Conservation (phyloP, 2,329 filamentous ascomycete species). For the Diatrype stigma region DNA sequence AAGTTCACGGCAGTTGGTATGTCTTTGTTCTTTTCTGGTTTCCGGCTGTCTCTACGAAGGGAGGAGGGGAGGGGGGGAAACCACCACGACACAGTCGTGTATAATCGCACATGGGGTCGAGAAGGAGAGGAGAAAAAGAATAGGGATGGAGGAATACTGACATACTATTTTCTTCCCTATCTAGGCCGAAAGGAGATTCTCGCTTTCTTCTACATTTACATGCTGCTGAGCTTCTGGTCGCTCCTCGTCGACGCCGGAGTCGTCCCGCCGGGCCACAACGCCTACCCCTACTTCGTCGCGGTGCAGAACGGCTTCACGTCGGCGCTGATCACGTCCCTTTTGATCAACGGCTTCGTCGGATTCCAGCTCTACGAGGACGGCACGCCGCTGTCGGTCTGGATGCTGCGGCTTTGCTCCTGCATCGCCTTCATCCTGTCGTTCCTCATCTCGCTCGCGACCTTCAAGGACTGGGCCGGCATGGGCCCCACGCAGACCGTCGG, state of each 20-base stretch:
- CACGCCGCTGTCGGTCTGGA: slow-evolving; percentile 88
- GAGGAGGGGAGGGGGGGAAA: background rate
- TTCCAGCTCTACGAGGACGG: slow-evolving; percentile 99
- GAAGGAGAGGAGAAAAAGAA: background rate
- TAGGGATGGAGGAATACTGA: slow-evolving; percentile 8
- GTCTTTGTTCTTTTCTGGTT: slow-evolving; percentile 26
- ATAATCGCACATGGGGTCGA: too few species aligned
- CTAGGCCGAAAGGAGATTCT: slow-evolving; percentile 65
- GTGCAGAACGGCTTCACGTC: slow-evolving; percentile 81
- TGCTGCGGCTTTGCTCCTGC: slow-evolving; percentile 73
- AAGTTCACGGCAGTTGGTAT: slow-evolving; percentile 97
- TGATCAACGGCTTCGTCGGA: slow-evolving; percentile 97
- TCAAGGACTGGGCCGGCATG: slow-evolving; percentile 85
- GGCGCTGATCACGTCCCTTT: slow-evolving; percentile 78
- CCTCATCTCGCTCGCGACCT: slow-evolving; percentile 83
- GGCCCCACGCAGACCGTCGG: slow-evolving; percentile 81
- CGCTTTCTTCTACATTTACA: slow-evolving; percentile 96
- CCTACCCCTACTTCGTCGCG: slow-evolving; percentile 89
- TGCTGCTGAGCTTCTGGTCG: slow-evolving; percentile 82
- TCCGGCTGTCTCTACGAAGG: background rate
- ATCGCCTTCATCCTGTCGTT: slow-evolving; percentile 84
- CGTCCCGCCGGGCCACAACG: slow-evolving; percentile 71
- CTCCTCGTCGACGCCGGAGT: slow-evolving; percentile 91
- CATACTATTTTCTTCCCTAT: background rate
- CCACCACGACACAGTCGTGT: too few species aligned